phyloP scores from a whole-genome alignment of 768 basidiomycete species.

The Kwoniella pini region DNA sequence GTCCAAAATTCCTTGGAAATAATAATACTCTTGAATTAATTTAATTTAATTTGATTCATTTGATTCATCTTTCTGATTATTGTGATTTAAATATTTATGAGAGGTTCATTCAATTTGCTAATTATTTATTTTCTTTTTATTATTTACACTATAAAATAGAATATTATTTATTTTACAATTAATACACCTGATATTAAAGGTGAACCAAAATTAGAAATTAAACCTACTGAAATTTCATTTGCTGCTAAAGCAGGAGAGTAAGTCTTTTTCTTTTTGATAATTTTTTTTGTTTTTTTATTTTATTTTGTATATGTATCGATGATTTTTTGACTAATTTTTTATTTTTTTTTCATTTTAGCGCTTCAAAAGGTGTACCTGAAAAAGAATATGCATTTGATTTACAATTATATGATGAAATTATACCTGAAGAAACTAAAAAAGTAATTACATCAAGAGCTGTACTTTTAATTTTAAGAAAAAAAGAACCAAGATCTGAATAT shows the following conservation, averaged over 20 bases:
- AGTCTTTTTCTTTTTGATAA: slow-evolving; percentile 23
- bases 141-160: no score
- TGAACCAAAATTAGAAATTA: slow-evolving; percentile 53
- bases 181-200: slow-evolving; percentile 50
- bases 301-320: no score
- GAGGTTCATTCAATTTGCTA: no score
- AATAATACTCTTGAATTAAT: no score
- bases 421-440: slow-evolving; percentile 69
- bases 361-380: slow-evolving; percentile 57
- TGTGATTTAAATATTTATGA: neutral
- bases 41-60: no score
- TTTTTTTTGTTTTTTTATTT: no score
- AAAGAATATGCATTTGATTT: slow-evolving; percentile 74
- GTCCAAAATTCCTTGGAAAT: no score
- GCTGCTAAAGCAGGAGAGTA: slow-evolving; percentile 54
- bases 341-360: slow-evolving; percentile 34
- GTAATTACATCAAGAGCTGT: slow-evolving; percentile 69
- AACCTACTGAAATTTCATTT: slow-evolving; percentile 54
- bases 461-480: slow-evolving; percentile 73
- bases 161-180: slow-evolving; percentile 76
- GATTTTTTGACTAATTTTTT: slow-evolving; percentile 49
- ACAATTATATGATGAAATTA: slow-evolving; percentile 73
- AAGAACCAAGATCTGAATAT: slow-evolving; percentile 70
- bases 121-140: no score
- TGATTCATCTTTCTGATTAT: neutral